Evolutionary conservation across 768 basidiomycete species (phyloP).

Genomic region (Vararia minispora): DNA sequence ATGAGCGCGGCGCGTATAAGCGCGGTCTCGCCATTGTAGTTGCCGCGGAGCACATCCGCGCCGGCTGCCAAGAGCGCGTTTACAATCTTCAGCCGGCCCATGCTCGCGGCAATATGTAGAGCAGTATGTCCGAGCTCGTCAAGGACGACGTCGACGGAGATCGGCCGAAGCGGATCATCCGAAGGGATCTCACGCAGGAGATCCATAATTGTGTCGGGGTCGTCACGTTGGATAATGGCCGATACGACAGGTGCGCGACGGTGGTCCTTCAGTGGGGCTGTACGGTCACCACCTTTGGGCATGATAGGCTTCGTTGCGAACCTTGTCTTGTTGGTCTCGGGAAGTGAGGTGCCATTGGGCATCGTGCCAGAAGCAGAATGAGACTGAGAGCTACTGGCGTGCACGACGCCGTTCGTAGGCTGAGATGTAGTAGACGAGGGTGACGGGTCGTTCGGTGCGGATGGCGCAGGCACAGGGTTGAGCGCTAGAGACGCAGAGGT

Average conservation of each 20-base stretch:
- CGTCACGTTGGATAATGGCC: slow-evolving; percentile 59
- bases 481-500: too few species aligned
- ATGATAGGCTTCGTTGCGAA: slow-evolving; percentile 58
- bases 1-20: slow-evolving; percentile 87
- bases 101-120: slow-evolving; percentile 84
- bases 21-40: slow-evolving; percentile 89
- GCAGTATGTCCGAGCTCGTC: slow-evolving; percentile 95
- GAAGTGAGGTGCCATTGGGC: slow-evolving; percentile 27
- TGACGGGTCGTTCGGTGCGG: slow-evolving; percentile 19
- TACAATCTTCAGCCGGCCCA: slow-evolving; percentile 60
- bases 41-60: slow-evolving; percentile 85
- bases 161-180: slow-evolving; percentile 21
- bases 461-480: too few species aligned
- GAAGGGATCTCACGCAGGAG: slow-evolving; percentile 54
- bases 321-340: slow-evolving; percentile 38
- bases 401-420: slow-evolving; percentile 9
- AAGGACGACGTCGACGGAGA: slow-evolving; percentile 73
- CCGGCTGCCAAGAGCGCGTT: slow-evolving; percentile 63
- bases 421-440: slow-evolving; percentile 17
- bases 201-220: slow-evolving; percentile 49
- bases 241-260: slow-evolving; percentile 54
- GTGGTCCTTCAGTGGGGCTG: slow-evolving; percentile 34
- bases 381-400: slow-evolving; percentile 25
- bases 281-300: slow-evolving; percentile 40
- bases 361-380: slow-evolving; percentile 31